These are phyloP conservation scores for Sherardia arvensis DNA, from an alignment of 257 asterid species.

Conservation along the genomic window DNA sequence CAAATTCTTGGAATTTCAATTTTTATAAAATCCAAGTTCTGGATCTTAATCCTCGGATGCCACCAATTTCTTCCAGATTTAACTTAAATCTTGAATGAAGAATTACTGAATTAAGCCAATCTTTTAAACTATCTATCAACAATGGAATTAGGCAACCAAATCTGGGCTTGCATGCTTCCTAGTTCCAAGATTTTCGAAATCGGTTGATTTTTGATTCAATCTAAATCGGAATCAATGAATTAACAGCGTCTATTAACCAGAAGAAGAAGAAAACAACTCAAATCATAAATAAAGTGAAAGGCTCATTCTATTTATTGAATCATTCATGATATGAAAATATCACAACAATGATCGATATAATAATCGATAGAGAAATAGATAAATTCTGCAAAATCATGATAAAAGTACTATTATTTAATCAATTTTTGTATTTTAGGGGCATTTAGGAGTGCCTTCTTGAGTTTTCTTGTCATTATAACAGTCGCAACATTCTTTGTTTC, in stretches of 20 bases:
- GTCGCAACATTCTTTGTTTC: slow-evolving; percentile 15
- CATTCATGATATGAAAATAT: too few species aligned
- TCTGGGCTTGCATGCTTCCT: neutral
- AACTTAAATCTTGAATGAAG: too few species aligned
- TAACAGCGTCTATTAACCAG: too few species aligned
- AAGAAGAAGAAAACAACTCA: too few species aligned
- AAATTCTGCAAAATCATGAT: neutral
- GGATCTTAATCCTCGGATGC: too few species aligned
- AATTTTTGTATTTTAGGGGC: slow-evolving; percentile 14
- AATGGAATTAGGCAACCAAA: slow-evolving; percentile 1
- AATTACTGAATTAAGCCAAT: too few species aligned
- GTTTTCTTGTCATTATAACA: slow-evolving; percentile 18
- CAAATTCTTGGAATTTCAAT: too few species aligned
- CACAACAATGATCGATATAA: neutral
- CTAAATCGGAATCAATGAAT: neutral
- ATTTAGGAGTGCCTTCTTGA: slow-evolving; percentile 18
- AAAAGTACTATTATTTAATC: too few species aligned
- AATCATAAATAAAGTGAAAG: too few species aligned
- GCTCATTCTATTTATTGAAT: neutral
- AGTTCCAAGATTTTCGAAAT: neutral
- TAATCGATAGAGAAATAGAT: neutral
- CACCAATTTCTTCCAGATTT: too few species aligned
- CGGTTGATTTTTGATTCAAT: neutral
- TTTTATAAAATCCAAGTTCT: too few species aligned
- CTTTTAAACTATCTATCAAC: neutral